phyloP scores from a whole-genome alignment of 306 rosid genomes.

The Fagus crenata region DNA sequence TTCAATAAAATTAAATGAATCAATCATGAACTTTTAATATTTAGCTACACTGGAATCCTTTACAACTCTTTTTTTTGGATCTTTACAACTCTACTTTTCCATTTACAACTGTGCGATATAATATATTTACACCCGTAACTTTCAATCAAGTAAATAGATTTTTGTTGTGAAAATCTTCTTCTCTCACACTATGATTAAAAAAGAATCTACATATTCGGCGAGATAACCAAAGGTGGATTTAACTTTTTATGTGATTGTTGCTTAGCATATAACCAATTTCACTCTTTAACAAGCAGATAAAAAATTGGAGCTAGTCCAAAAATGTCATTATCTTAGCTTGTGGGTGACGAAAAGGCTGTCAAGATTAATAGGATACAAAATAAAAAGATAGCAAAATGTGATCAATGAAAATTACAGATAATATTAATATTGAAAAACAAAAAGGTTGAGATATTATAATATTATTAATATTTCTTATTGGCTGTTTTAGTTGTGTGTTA shows the following conservation, averaged over 20 bases:
- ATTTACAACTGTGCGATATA: no score
- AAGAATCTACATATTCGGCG: slow-evolving; percentile 8
- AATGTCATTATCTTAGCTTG: slow-evolving; percentile 8
- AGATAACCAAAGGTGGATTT: not conserved
- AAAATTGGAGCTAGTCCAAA: slow-evolving; percentile 13
- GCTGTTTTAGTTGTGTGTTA: no score
- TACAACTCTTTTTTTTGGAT: no score
- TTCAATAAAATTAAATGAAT: no score
- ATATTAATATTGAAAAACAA: not conserved
- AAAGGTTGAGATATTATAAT: not conserved
- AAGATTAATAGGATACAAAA: not conserved
- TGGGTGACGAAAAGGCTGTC: slow-evolving; percentile 4
- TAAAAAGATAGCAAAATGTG: not conserved
- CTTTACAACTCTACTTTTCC: no score
- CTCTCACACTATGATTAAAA: not conserved
- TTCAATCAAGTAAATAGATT: not conserved
- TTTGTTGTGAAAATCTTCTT: not conserved
- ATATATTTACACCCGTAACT: not conserved
- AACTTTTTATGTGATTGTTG: not conserved
- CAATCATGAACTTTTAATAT: no score
- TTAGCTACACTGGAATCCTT: no score
- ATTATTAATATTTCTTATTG: not conserved
- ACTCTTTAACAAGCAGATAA: not conserved
- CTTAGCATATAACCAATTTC: not conserved
- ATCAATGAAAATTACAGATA: not conserved